Conservation (phyloP, 2,329 filamentous ascomycete species). For the Arthrobotrys conoides region DNA sequence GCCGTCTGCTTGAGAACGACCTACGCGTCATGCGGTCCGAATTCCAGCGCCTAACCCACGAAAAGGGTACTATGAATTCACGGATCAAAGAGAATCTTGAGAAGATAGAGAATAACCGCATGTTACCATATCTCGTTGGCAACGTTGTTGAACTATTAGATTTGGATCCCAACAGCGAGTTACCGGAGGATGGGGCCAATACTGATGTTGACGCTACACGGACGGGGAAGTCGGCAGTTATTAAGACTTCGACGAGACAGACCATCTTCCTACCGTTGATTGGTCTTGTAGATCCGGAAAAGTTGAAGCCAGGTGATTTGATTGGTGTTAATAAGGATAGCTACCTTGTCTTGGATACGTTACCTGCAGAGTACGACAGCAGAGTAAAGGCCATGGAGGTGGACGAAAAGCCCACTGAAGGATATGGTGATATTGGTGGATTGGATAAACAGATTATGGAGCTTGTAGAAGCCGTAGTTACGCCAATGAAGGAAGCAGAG, state of each 20-base stretch:
- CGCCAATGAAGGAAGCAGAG: conserved; percentile 99
- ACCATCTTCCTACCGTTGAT: conserved; percentile 99
- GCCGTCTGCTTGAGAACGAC: conserved; percentile 95
- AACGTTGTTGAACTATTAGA: conserved; percentile 98
- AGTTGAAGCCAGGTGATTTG: conserved; percentile 93
- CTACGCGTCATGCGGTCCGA: conserved; percentile 99
- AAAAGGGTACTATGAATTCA: conserved; percentile 95
- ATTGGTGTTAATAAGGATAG: conserved; percentile 99
- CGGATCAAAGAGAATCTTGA: conserved; percentile 99
- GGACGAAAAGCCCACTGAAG: conserved; percentile 98
- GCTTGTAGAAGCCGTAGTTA: conserved; percentile 96
- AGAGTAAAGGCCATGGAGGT: conserved; percentile 99
- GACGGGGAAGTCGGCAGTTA: conserved; percentile 97
- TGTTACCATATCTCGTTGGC: conserved; percentile 97
- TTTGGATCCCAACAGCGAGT: conserved; percentile 94
- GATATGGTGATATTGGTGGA: conserved; percentile 97
- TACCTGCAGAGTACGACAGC: conserved; percentile 98
- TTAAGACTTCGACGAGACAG: conserved; percentile 98
- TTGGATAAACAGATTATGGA: conserved; percentile 99
- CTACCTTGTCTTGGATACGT: conserved; percentile 94
- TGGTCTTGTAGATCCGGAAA: conserved; percentile 93
- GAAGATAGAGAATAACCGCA: conserved; percentile 99
- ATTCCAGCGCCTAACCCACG: conserved; percentile 90
- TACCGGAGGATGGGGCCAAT: conserved; percentile 96
- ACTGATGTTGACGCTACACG: conserved; percentile 97